Evolutionary conservation across 129 eudicot genomes (phyloP).

Genomic region (Dittrichia graveolens): DNA sequence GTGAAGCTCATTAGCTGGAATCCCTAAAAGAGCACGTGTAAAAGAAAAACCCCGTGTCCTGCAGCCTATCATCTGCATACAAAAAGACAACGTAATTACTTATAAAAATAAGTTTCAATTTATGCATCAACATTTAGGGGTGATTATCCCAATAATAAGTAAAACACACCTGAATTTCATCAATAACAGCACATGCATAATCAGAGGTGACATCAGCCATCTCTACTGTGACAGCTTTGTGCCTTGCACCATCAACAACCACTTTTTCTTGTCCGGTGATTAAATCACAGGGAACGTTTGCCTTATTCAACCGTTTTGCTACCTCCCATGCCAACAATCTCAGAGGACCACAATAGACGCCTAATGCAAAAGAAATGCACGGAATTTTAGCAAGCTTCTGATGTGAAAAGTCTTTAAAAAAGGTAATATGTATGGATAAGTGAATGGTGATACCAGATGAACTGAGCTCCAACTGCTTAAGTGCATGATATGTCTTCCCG

Average conservation of each 20-base stretch:
- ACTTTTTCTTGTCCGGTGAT: conserved; percentile 92
- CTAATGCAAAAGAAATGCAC: conserved; percentile 30
- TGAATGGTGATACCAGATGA: conserved; percentile 64
- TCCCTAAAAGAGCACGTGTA: conserved; percentile 94
- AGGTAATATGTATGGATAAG: background rate
- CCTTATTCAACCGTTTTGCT: conserved; percentile 86
- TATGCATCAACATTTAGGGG: background rate
- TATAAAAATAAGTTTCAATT: background rate
- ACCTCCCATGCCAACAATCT: conserved; percentile 98
- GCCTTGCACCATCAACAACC: conserved; percentile 79
- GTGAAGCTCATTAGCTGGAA: conserved; percentile 85
- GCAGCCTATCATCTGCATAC: conserved; percentile 84
- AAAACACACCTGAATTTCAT: conserved; percentile 86
- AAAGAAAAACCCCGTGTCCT: conserved; percentile 83
- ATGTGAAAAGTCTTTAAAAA: conserved; percentile 3
- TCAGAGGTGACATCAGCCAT: conserved; percentile 89
- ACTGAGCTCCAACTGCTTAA: conserved; percentile 73
- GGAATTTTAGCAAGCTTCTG: background rate
- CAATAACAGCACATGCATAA: conserved; percentile 89
- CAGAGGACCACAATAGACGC: conserved; percentile 94
- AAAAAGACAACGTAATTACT: background rate
- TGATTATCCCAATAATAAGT: background rate
- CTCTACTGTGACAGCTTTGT: conserved; percentile 89
- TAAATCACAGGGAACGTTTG: conserved; percentile 84
- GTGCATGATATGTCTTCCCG: conserved; percentile 88